These are phyloP conservation scores for Austroboletus eburneus DNA, from an alignment of 768 basidiomycete genomes.

Conservation along the genomic window DNA sequence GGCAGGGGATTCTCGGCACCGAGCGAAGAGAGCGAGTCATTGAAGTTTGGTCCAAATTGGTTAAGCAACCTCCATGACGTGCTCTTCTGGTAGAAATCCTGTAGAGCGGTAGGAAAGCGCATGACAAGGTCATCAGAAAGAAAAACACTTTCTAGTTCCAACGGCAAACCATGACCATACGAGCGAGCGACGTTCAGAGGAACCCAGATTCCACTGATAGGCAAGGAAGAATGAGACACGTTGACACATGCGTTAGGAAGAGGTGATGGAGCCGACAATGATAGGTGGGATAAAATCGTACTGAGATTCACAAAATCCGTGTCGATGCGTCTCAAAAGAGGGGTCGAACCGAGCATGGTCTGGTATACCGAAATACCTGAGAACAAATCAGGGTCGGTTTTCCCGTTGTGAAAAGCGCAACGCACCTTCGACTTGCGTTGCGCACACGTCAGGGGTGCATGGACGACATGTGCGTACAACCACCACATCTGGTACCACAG, in stretches of 20 bases:
- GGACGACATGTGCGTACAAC: slow-evolving; percentile 64
- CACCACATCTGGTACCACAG: slow-evolving; percentile 31
- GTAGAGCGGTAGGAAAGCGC: slow-evolving; percentile 58
- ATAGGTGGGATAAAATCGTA: slow-evolving; percentile 37
- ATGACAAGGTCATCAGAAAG: slow-evolving; percentile 59
- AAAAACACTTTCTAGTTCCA: slow-evolving; percentile 47
- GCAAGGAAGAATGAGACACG: slow-evolving; percentile 48
- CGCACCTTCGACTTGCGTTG: slow-evolving; percentile 69
- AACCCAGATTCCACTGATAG: slow-evolving; percentile 64
- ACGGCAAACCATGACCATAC: slow-evolving; percentile 31
- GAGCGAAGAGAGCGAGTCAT: slow-evolving; percentile 34
- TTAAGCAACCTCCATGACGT: slow-evolving; percentile 45
- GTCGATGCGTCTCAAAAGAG: slow-evolving; percentile 68
- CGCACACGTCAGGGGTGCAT: slow-evolving; percentile 57
- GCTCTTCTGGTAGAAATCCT: slow-evolving; percentile 52
- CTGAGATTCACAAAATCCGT: slow-evolving; percentile 76
- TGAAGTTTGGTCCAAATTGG: slow-evolving; percentile 65
- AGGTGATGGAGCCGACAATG: slow-evolving; percentile 30
- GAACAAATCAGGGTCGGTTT: slow-evolving; percentile 8
- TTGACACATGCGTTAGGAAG: slow-evolving; percentile 45
- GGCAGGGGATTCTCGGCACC: not conserved
- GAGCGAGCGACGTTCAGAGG: slow-evolving; percentile 53
- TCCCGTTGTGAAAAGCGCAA: slow-evolving; percentile 1
- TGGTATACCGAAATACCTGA: slow-evolving; percentile 74
- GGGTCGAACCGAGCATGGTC: slow-evolving; percentile 51